A percentile compares a stretch with the other conserved stretches of the same genome.
Conservation (phyloP, 805 yeast species). For the Naumovozyma baii region DNA sequence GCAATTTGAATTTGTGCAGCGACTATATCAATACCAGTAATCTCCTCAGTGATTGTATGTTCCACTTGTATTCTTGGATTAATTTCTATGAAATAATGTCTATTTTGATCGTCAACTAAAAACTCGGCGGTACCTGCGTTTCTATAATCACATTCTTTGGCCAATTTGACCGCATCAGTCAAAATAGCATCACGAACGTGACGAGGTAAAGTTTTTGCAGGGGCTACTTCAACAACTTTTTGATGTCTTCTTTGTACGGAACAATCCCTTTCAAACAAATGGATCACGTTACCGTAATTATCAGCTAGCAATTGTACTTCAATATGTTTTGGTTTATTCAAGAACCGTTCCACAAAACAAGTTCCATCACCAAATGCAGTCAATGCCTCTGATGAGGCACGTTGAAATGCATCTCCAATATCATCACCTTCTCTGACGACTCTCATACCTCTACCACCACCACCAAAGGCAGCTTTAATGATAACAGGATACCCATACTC, state of each 20-base stretch:
- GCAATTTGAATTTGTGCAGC: conserved; percentile 99
- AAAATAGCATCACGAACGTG: conserved; percentile 81
- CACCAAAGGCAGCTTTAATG: conserved; percentile 96
- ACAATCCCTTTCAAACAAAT: conserved; percentile 92
- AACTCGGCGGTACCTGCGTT: conserved; percentile 98
- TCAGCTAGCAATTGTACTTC: conserved; percentile 94
- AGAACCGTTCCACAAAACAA: conserved; percentile 88
- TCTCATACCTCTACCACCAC: conserved; percentile 99
- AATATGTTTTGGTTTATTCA: conserved; percentile 90
- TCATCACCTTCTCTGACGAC: conserved; percentile 93
- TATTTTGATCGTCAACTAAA: conserved; percentile 79
- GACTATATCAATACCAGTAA: conserved; percentile 91
- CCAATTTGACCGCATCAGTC: conserved; percentile 86
- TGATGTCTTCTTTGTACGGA: conserved; percentile 98
- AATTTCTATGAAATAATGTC: conserved; percentile 94
- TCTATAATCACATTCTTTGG: conserved; percentile 74
- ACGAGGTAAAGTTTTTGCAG: conserved; percentile 78
- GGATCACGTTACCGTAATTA: conserved; percentile 84
- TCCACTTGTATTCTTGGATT: conserved; percentile 97
- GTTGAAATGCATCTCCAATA: conserved; percentile 76
- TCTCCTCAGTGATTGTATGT: conserved; percentile 96
- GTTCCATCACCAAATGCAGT: conserved; percentile 97
- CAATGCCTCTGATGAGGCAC: conserved; percentile 88
- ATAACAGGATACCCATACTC: conserved; percentile 89
- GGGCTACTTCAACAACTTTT: conserved; percentile 95